These are phyloP conservation scores for Parietichytrium sp. DNA, from an alignment of 108 stramenopile species.

Conservation along the genomic window DNA sequence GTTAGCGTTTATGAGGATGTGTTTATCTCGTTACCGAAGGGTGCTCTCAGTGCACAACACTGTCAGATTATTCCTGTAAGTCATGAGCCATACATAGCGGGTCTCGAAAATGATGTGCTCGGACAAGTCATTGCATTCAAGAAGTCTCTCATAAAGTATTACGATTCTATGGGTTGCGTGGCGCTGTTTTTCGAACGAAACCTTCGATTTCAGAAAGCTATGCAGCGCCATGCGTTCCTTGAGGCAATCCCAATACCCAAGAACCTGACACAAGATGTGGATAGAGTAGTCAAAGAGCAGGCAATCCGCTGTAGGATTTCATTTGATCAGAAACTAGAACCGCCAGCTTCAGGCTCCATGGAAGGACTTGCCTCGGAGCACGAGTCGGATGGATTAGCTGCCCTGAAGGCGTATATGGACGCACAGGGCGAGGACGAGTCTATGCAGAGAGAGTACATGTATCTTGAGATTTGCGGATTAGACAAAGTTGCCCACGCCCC, in stretches of 20 bases:
- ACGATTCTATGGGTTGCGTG: constrained; percentile 15
- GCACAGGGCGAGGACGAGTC: no score
- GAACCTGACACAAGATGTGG: background rate
- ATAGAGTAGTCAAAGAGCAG: background rate
- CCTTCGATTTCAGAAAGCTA: background rate
- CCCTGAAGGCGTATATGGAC: constrained; percentile 24
- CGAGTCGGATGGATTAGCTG: background rate
- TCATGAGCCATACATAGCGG: constrained; percentile 1
- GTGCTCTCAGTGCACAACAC: background rate
- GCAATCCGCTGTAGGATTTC: constrained; percentile 9
- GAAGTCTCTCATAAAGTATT: background rate
- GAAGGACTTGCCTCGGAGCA: background rate
- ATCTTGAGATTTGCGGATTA: constrained; percentile 1
- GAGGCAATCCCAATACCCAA: constrained; percentile 19
- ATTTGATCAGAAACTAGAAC: background rate
- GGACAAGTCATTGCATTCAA: background rate
- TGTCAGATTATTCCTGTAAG: constrained; percentile 1
- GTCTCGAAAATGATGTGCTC: background rate
- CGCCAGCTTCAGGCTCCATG: background rate
- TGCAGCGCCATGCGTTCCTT: constrained; percentile 39
- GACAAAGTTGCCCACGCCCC: no score
- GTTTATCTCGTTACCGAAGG: background rate
- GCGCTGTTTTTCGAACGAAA: constrained; percentile 24
- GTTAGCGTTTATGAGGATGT: constrained; percentile 23
- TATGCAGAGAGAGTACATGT: background rate